Conservation (phyloP, 2,329 filamentous ascomycete species). For the Trichoderma koningiopsis region DNA sequence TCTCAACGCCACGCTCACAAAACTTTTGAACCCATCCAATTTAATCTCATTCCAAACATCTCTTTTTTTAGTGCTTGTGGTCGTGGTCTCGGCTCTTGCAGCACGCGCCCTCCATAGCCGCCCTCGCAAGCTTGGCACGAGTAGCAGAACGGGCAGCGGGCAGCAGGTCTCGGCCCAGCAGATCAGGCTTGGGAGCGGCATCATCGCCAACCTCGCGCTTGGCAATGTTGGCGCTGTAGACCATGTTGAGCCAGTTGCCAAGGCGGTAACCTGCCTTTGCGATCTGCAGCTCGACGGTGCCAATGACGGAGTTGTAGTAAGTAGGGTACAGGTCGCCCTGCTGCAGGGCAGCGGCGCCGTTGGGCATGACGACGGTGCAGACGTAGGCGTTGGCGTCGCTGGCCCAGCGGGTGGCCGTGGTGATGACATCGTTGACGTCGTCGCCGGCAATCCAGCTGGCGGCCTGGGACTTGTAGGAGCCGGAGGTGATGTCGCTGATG, state of each 20-base stretch:
- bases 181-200: conserved; percentile 27
- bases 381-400: conserved; percentile 47
- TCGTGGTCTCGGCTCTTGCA: conserved; percentile 23
- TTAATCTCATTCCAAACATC: background rate
- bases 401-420: conserved; percentile 44
- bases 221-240: conserved; percentile 32
- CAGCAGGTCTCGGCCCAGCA: conserved; percentile 33
- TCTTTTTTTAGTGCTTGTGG: conserved; percentile 25
- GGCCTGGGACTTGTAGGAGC: conserved; percentile 40
- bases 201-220: background rate
- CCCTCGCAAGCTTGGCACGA: conserved; percentile 35
- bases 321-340: conserved; percentile 43
- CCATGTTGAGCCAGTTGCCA: conserved; percentile 37
- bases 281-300: conserved; percentile 47
- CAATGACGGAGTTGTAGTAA: conserved; percentile 44
- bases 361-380: conserved; percentile 46
- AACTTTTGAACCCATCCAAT: background rate
- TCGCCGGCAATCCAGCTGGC: conserved; percentile 42
- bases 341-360: conserved; percentile 43
- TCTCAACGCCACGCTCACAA: background rate
- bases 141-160: conserved; percentile 33
- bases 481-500: conserved; percentile 40
- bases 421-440: conserved; percentile 37
- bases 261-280: conserved; percentile 48
- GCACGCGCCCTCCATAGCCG: conserved; percentile 32